A percentile compares a stretch with the other conserved stretches of the same genome.
These are phyloP conservation scores for Byssochlamys sp. DNA, from an alignment of 2,329 filamentous ascomycete genomes.

Conservation along the genomic window DNA sequence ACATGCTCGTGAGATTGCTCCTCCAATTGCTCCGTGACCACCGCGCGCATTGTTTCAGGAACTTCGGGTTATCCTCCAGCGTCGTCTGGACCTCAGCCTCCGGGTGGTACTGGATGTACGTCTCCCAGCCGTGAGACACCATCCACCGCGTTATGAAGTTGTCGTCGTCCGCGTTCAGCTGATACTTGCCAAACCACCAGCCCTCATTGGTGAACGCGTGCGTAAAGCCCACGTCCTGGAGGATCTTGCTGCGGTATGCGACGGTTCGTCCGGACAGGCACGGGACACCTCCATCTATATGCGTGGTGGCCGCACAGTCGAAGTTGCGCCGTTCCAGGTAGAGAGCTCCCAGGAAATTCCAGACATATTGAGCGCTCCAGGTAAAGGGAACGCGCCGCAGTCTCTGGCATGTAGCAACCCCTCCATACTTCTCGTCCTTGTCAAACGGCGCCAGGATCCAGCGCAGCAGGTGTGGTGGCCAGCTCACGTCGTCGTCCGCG, in stretches of 20 bases:
- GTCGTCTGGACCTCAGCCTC: slow-evolving; percentile 90
- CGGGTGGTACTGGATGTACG: slow-evolving; percentile 84
- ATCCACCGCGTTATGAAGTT: slow-evolving; percentile 97
- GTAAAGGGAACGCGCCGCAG: slow-evolving; percentile 59
- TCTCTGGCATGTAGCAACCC: slow-evolving; percentile 84
- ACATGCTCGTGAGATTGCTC: slow-evolving; percentile 85
- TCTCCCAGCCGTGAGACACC: slow-evolving; percentile 84
- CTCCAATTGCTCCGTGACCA: slow-evolving; percentile 98
- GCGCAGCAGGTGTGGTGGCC: slow-evolving; percentile 73
- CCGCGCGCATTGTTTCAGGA: slow-evolving; percentile 82
- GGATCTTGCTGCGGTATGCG: slow-evolving; percentile 79
- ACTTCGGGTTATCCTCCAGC: slow-evolving; percentile 77
- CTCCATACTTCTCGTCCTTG: slow-evolving; percentile 64
- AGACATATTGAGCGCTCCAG: slow-evolving; percentile 55
- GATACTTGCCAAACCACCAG: slow-evolving; percentile 68
- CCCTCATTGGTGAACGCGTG: slow-evolving; percentile 84
- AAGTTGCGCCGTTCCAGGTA: slow-evolving; percentile 94
- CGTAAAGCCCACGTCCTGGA: slow-evolving; percentile 75
- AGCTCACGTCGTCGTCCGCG: slow-evolving; percentile 91
- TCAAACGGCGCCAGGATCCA: slow-evolving; percentile 94
- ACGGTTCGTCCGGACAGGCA: slow-evolving; percentile 93
- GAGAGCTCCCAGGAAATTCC: slow-evolving; percentile 81
- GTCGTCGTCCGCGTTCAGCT: slow-evolving; percentile 91
- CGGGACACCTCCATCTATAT: slow-evolving; percentile 89
- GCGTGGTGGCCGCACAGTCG: slow-evolving; percentile 89